These are phyloP conservation scores for Myxozyma kluyveri DNA, from an alignment of 805 yeast species.

Conservation along the genomic window DNA sequence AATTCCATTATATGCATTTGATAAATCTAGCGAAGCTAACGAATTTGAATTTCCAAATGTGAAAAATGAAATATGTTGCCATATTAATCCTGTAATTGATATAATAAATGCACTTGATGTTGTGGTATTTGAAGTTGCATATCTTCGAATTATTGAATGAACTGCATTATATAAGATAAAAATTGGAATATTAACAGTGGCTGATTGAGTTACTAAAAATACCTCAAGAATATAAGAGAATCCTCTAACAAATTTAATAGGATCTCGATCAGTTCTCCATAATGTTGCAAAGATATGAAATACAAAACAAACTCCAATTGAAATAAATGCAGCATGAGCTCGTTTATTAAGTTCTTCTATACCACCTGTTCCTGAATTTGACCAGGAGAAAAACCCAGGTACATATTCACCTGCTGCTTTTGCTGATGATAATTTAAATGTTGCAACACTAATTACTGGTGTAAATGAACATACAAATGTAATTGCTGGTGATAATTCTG, in stretches of 20 bases:
- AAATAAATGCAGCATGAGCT: conserved; percentile 36
- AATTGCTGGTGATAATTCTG: conserved; percentile 34
- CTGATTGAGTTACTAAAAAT: conserved; percentile 49
- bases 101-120: conserved; percentile 5
- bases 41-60: conserved; percentile 90
- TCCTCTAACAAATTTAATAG: conserved; percentile 17
- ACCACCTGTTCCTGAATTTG: not conserved
- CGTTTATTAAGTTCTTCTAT: conserved; percentile 25
- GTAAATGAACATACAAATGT: conserved; percentile 50
- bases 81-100: conserved; percentile 33
- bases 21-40: conserved; percentile 81
- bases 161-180: conserved; percentile 43
- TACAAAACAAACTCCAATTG: conserved; percentile 24
- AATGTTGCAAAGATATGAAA: conserved; percentile 12
- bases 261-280: conserved; percentile 16
- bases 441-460: conserved; percentile 46
- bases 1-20: conserved; percentile 90
- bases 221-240: conserved; percentile 16
- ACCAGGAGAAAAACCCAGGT: conserved; percentile 39
- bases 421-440: conserved; percentile 57
- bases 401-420: conserved; percentile 53
- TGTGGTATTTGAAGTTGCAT: not conserved
- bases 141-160: conserved; percentile 30
- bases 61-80: conserved; percentile 79
- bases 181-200: conserved; percentile 55